phyloP scores from a whole-genome alignment of 495 filamentous ascomycete species.

The Lasiosphaeria hispida region DNA sequence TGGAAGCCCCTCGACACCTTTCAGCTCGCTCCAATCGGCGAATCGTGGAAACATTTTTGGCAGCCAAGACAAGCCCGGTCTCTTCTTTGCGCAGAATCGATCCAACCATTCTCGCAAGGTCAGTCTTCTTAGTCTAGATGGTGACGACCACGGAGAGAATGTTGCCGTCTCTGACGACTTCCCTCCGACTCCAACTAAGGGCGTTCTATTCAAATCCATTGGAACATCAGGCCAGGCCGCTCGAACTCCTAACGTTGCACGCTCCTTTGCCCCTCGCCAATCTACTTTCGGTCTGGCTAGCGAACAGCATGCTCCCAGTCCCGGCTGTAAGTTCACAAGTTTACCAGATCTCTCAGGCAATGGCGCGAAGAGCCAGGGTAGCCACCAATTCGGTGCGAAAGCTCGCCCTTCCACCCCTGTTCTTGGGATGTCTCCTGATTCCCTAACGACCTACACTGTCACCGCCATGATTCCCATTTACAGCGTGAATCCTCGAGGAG shows the following conservation, averaged over 20 bases:
- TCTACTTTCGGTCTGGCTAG: conserved; percentile 26
- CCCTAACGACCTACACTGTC: too few relatives aligned
- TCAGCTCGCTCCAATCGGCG: conserved; percentile 53
- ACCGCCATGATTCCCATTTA: too few relatives aligned
- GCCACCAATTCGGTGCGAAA: conserved; percentile 11
- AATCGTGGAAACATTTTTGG: conserved; percentile 55
- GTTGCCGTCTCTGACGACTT: conserved; percentile 65
- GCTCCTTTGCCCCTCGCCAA: conserved; percentile 26
- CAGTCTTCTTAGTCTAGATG: conserved; percentile 76
- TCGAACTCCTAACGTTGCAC: conserved; percentile 26
- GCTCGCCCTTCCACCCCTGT: conserved; percentile 21
- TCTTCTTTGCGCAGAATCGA: conserved; percentile 37
- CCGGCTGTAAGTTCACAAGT: conserved; percentile 42
- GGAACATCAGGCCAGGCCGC: conserved; percentile 20
- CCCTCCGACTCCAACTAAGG: conserved; percentile 92
- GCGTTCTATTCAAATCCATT: conserved; percentile 39
- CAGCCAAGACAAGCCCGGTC: conserved; percentile 53
- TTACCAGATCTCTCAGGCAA: conserved; percentile 26
- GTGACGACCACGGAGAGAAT: conserved; percentile 59
- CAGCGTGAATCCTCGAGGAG: too few relatives aligned
- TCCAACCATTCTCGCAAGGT: conserved; percentile 56
- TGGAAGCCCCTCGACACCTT: conserved; percentile 57
- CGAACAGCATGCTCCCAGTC: conserved; percentile 20
- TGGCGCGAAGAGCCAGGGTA: conserved; percentile 21
- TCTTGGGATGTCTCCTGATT: background rate